Evolutionary conservation across 2,329 filamentous ascomycete genomes (phyloP), one percentile per base, ranked within the genome.

Genomic region (Talaromyces islandicus): DNA sequence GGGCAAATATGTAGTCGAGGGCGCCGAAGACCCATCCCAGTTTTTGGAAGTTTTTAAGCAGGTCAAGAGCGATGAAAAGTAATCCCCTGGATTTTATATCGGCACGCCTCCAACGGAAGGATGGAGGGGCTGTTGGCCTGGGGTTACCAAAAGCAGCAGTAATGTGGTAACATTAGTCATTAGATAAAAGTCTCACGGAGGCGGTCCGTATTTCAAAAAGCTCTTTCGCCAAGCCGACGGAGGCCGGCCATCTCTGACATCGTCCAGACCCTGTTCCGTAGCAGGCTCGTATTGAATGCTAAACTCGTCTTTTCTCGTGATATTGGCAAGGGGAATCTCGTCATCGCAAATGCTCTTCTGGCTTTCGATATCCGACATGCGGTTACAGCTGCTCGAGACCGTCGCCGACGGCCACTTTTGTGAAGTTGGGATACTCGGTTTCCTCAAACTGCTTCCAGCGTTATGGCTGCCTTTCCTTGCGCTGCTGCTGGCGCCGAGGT

Each of bases 1-100:
- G 67, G 86, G 80, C 1, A 79, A 78, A 65, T 88, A 85, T 72
- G 83, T 87, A 65, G 73, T 93, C 30, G 82, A 85, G 29, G 90
- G 90, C 1, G 90, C 89, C 1, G 86, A 92, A 75, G 88, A 91
- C 61, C 81, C 86, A 2, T 77, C 80, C 52, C 82, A 68, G 25
- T 60, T 57, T 35, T 43, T 60, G 46, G 27, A 38, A 4, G 50
- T 57, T 46, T 72, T 90, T 63, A 79, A 85, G 66, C 75, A 87
- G 54, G 89, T 93, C 71, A 78, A 85, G 63, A 78, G 80, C 68
- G 80, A 55, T 24, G 53, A 55, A 24, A 32, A 55, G 24, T 29
- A 52, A 12, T 2, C 19, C 11, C 14, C 19, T 2, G 11, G 19
- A 7, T 21, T 21, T 24, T 5, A 46, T 21, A 46, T 46, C 21